Base-by-base conservation (phyloP, 495 filamentous ascomycete species). In the Tuber aestivum region DNA sequence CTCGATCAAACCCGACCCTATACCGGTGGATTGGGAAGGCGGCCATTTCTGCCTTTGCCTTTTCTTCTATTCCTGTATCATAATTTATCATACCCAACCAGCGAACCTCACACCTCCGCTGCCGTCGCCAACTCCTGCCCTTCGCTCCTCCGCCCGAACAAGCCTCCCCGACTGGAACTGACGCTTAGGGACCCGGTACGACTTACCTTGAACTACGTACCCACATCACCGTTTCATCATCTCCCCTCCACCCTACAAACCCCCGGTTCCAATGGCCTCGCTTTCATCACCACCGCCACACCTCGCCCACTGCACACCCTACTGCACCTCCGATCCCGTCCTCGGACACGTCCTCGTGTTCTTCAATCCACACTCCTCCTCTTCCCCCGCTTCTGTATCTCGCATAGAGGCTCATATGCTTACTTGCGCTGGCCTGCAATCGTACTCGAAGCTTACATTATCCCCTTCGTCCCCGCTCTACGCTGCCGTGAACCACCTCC, bases 391-490 rank as follows among this genome's bases (percentile, higher is more conserved):
- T 20, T 38, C 78, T 35, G 35, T 73, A 27, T 95, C 93, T 69
- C 91, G 95, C 77, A 93, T 97, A 77, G 95, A 97, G 86, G 89
- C 93, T 75, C 94, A 97, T 85, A 87, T 98, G 84, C 93, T 95
- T 86, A 92, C 92, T 73, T 89, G 93, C 4, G 95, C 93, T 69
- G 95, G 95, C 71, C 91, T 95, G 74, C 90, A 92, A 77, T 93
- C 91, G 73, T 98, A 94, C 83, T 90, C 92, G 76, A 93, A 95
- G 79, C 89, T 99, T 78, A 95, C 93, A 20, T 90, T 97, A 72
- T 95, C 95, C 37, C 95, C 94, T 37, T 94, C 90, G 74, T 97
- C 95, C n/a, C 90, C 95, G n/a, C 90, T 96, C 76, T 99, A 97
- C 83, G 89, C 90, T 75, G 94, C 94, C 42, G 94, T 99, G 82